Base-by-base conservation (phyloP, 2,329 filamentous ascomycete genomes). In the Aphanocladium album region DNA sequence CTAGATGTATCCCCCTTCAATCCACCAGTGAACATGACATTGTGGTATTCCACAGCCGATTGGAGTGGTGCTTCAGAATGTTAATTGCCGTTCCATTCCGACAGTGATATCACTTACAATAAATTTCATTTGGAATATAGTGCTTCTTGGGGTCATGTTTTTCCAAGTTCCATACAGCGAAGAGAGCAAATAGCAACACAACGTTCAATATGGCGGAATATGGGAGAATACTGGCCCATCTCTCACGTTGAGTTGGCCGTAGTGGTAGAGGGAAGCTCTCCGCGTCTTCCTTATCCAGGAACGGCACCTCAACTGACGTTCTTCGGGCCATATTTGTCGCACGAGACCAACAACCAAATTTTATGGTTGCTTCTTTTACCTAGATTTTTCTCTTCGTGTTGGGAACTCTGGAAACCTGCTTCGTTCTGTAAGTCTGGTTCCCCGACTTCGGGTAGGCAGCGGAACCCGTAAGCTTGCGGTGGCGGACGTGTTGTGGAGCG, bases 31-130 rank as follows among this genome's bases (percentile, higher is more conserved):
- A 79, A 83, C 53, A 79, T 76, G 3, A 79, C 72, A 7, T 73
- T 77, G 65, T 82, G 72, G 66, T 83, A 83, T 63, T 79, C 73
- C 4, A 83, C 76, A 2, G 76, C 75, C 35, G 74, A 71, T 3
- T 76, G 74, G 39, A 79, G 77, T 27, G 80, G 78, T 50, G 79
- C 79, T 83, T 4, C 21, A 1, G 1, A 14, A n/a, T 5, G 5
- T 60, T 23, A 60, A 23, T 12, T 45, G 2, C 11, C 5, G 17
- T 2, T 5, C 21, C 12, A 43, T 8, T 12, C 19, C 5, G 17
- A 23, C 23, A 21, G 37, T 27, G 1, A 0, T 45, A 41, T 17
- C 37, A 11, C 77, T 64, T 71, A 80, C 78, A 79, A 47, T 62
- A 61, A 7, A 62, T 47, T 25, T 61, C 61, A 23, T 62, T 61